Evolutionary conservation across 495 filamentous ascomycete genomes (phyloP).

Genomic region (Aspergillus nidulans): DNA sequence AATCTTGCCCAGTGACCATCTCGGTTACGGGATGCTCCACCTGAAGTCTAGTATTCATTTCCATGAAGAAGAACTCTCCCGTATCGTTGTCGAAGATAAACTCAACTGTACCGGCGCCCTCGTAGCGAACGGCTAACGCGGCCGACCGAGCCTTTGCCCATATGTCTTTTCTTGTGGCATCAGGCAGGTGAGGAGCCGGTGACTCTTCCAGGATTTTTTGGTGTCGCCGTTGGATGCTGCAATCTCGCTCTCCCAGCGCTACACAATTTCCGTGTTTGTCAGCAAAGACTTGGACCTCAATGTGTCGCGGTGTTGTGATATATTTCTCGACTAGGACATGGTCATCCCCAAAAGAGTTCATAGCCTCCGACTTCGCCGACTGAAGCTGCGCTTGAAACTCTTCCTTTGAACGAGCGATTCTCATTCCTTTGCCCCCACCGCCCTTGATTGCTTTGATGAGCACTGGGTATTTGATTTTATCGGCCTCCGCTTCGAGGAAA

Average conservation of each 20-base stretch:
- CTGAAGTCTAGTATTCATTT: conserved; percentile 97
- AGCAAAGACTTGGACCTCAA: conserved; percentile 97
- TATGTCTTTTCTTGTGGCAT: conserved; percentile 74
- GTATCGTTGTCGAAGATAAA: conserved; percentile 98
- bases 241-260: conserved; percentile 80
- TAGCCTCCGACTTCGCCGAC: conserved; percentile 85
- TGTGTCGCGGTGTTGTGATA: conserved; percentile 88
- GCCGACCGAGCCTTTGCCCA: conserved; percentile 92
- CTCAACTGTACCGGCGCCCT: conserved; percentile 94
- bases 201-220: conserved; percentile 98
- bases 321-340: conserved; percentile 97
- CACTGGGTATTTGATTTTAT: conserved; percentile 84
- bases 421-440: conserved; percentile 98
- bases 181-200: conserved; percentile 80
- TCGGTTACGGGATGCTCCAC: conserved; percentile 98
- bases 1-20: conserved; percentile 90
- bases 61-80: conserved; percentile 97
- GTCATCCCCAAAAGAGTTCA: conserved; percentile 91
- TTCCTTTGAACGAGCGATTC: conserved; percentile 69
- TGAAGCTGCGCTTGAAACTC: conserved; percentile 79
- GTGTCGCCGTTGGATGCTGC: conserved; percentile 82
- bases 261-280: conserved; percentile 84
- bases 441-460: conserved; percentile 96
- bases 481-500: conserved; percentile 67
- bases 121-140: conserved; percentile 87